These are phyloP conservation scores for Diaporthe sp. DNA, from an alignment of 2,329 filamentous ascomycete genomes.

Conservation along the genomic window DNA sequence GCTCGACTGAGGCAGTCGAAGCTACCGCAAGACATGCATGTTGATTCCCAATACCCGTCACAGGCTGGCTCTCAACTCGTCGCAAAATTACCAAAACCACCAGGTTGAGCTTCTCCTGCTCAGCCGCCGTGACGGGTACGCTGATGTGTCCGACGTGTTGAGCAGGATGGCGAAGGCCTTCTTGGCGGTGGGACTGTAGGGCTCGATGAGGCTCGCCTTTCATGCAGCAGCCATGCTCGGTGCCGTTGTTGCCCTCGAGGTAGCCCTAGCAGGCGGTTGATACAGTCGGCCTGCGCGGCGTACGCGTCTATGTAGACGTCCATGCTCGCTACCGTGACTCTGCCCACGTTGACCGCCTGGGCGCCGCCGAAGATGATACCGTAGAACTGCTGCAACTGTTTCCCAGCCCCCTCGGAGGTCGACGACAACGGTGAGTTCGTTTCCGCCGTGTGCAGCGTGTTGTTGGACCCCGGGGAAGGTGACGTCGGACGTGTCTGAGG, in stretches of 20 bases:
- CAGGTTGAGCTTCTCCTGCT: too few relatives aligned
- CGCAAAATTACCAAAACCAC: too few relatives aligned
- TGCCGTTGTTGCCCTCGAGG: conserved; percentile 54
- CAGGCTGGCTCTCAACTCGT: too few relatives aligned
- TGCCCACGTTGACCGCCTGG: conserved; percentile 50
- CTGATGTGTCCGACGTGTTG: neutral
- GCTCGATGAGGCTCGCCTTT: conserved; percentile 53
- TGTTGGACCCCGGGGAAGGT: conserved; percentile 45
- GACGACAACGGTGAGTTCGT: neutral
- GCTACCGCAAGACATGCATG: too few relatives aligned
- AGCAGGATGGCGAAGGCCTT: conserved; percentile 67
- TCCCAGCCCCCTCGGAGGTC: neutral
- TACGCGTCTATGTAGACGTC: conserved; percentile 61
- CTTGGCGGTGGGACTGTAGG: conserved; percentile 50
- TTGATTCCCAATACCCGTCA: too few relatives aligned
- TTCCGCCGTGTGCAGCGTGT: conserved; percentile 45
- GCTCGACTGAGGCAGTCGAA: too few relatives aligned
- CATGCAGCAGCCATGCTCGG: conserved; percentile 59
- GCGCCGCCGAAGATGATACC: conserved; percentile 46
- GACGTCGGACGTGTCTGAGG: conserved; percentile 40
- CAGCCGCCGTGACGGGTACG: too few relatives aligned
- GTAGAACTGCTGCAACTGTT: conserved; percentile 46
- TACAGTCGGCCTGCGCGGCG: conserved; percentile 55
- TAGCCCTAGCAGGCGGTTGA: conserved; percentile 60
- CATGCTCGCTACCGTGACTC: conserved; percentile 54